Base-by-base conservation (phyloP, 495 filamentous ascomycete genomes). In the Cairneyella variabilis region DNA sequence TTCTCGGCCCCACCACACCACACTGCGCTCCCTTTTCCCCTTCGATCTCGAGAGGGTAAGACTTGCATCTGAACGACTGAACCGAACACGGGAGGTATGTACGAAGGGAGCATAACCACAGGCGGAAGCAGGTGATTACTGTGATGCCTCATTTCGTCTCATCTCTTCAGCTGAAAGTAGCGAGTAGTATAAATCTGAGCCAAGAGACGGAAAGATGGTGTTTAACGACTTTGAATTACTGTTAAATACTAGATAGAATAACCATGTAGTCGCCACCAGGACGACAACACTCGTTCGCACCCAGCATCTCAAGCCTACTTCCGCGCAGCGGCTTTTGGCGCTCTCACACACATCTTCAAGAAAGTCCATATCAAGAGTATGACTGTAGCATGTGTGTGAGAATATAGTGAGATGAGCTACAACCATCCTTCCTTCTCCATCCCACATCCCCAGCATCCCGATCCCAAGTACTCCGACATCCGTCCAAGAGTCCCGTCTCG, bases 321-420 rank as follows among this genome's bases (percentile, higher is more conserved):
- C 53, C 56, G 58, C 53, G 42, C 58, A 43, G 53, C 58, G 56
- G 58, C 39, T 39, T 30, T 21, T 18, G 48, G 42, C 50, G 34
- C 49, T 45, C 58, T 48, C 54, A 51, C 44, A 53, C 39, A 54
- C 30, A 17, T 36, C 39, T 34, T 7, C 6, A 40, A 17, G 8
- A 17, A 40, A 8, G 7, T 9, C 8, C 5, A 47, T 50, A 51
- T n/a, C 32, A 30, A 52, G 38, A 44, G 22, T 21, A 18, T 37
- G 26, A 27, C 49, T 23, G 39, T 41, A 55, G 22, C 38, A 51
- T 49, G 48, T 48, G 53, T 48, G 44, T 51, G 51, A 54, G 56
- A 59, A 57, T 59, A 54, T 59, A 63, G 60, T 63, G 60, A 57
- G 56, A 63, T 59, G 60, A 63, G 49, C 60, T 63, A 59, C 53